Percentiles rank a stretch among this genome's conserved stretches.
Evolutionary conservation across 352 stramenopile genomes (phyloP).

Genomic region (Globisporangium carolinianum): DNA sequence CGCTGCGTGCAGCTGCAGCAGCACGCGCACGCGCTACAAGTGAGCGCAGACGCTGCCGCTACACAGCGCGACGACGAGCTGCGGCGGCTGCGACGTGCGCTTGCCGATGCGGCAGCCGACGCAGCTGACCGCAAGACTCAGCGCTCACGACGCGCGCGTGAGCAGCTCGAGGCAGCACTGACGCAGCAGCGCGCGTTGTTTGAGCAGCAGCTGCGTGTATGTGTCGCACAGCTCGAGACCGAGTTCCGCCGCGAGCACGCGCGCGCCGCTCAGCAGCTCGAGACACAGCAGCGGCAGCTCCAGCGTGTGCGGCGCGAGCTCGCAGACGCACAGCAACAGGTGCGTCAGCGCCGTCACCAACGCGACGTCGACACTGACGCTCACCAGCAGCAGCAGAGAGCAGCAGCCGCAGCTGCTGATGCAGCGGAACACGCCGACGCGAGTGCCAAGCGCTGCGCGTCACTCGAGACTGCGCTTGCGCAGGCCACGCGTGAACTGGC

Average conservation of each 20-base stretch:
- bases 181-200: slow-evolving; percentile 58
- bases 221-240: slow-evolving; percentile 56
- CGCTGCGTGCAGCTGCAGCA: slow-evolving; percentile 23
- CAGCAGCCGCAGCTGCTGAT: too few species aligned
- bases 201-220: slow-evolving; percentile 43
- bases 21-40: slow-evolving; percentile 38
- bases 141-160: slow-evolving; percentile 29
- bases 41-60: slow-evolving; percentile 32
- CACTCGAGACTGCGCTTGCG: not conserved
- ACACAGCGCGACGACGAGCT: slow-evolving; percentile 47
- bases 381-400: not conserved
- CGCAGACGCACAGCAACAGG: slow-evolving; percentile 22
- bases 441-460: not conserved
- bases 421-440: too few species aligned
- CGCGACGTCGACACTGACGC: not conserved
- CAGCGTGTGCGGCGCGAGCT: slow-evolving; percentile 15
- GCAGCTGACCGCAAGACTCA: slow-evolving; percentile 16
- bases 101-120: slow-evolving; percentile 37
- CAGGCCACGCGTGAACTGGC: not conserved
- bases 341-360: not conserved
- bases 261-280: slow-evolving; percentile 26
- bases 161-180: slow-evolving; percentile 44
- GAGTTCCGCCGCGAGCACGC: slow-evolving; percentile 66
- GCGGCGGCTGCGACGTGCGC: slow-evolving; percentile 37
- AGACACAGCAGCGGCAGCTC: slow-evolving; percentile 27